Conservation (phyloP, 78 protist genomes). For the Polysphondylium violaceum region DNA sequence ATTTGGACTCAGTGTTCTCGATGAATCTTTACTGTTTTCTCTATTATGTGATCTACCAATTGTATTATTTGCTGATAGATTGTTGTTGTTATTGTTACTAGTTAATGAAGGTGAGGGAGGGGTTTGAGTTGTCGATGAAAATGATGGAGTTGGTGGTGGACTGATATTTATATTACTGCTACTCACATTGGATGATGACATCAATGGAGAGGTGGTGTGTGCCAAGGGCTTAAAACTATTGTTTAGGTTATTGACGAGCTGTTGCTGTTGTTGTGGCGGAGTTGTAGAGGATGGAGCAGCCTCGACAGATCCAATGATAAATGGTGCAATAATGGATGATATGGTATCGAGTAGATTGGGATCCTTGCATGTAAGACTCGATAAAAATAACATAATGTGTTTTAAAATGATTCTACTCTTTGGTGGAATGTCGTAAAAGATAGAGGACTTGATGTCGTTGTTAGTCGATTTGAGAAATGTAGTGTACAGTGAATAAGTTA, state of each 20-base stretch:
- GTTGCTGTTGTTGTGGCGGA: not conserved
- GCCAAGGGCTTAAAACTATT: not conserved
- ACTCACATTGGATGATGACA: not conserved
- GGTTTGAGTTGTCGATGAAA: not conserved
- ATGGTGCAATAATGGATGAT: slow-evolving; percentile 53
- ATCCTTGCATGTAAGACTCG: slow-evolving; percentile 2
- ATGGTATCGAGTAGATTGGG: slow-evolving; percentile 34
- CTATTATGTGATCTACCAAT: not conserved
- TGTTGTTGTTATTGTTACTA: not conserved
- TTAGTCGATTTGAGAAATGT: slow-evolving; percentile 54
- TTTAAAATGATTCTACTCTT: slow-evolving; percentile 47
- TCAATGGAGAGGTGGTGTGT: too few relatives aligned
- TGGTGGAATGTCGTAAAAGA: slow-evolving; percentile 48
- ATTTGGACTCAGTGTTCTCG: slow-evolving; percentile 16
- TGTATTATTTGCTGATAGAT: not conserved
- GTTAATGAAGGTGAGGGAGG: not conserved
- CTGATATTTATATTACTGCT: not conserved
- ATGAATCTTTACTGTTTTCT: not conserved
- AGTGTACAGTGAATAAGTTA: slow-evolving; percentile 49
- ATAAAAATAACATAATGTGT: slow-evolving; percentile 65
- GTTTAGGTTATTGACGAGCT: not conserved
- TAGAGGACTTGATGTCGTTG: slow-evolving; percentile 20
- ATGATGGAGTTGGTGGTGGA: not conserved
- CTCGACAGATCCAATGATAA: slow-evolving; percentile 43
- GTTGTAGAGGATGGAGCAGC: slow-evolving; percentile 17